Conservation (phyloP, 176 grass and related monocot genomes). For the Elymus sibiricus region DNA sequence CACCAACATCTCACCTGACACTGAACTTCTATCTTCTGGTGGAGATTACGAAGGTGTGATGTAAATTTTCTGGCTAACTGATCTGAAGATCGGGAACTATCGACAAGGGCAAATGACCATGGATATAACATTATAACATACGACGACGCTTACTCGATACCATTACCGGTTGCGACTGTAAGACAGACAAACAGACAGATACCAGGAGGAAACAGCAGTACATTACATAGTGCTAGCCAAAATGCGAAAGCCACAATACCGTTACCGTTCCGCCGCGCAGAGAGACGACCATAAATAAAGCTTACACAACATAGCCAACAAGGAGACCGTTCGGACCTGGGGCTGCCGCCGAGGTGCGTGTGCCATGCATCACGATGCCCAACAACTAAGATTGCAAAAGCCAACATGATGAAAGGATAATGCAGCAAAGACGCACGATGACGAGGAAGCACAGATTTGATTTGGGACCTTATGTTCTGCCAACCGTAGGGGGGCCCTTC, state of each 20-base stretch:
- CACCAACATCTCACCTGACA: neutral
- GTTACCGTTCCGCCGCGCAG: neutral
- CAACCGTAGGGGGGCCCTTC: neutral
- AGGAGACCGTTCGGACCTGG: slow-evolving; percentile 45
- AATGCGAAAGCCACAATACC: slow-evolving; percentile 52
- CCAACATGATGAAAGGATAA: slow-evolving; percentile 39
- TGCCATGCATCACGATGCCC: slow-evolving; percentile 39
- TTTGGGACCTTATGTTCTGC: neutral
- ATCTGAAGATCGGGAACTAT: neutral
- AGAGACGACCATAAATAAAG: slow-evolving; percentile 45
- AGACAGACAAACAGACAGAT: neutral
- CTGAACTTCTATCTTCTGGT: neutral
- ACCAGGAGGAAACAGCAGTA: slow-evolving; percentile 25
- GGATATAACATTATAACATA: neutral
- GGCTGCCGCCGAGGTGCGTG: slow-evolving; percentile 21
- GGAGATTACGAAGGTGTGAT: neutral
- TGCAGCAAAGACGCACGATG: slow-evolving; percentile 30
- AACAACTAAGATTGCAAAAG: slow-evolving; percentile 31
- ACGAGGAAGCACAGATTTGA: neutral
- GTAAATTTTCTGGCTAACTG: neutral
- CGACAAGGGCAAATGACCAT: neutral
- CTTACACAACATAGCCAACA: slow-evolving; percentile 68
- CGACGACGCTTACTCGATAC: slow-evolving; percentile 27
- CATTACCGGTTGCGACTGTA: slow-evolving; percentile 44
- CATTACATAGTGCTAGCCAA: slow-evolving; percentile 51